phyloP scores from a whole-genome alignment of 164 flowering plant genomes.

The Macadamia integrifolia region DNA sequence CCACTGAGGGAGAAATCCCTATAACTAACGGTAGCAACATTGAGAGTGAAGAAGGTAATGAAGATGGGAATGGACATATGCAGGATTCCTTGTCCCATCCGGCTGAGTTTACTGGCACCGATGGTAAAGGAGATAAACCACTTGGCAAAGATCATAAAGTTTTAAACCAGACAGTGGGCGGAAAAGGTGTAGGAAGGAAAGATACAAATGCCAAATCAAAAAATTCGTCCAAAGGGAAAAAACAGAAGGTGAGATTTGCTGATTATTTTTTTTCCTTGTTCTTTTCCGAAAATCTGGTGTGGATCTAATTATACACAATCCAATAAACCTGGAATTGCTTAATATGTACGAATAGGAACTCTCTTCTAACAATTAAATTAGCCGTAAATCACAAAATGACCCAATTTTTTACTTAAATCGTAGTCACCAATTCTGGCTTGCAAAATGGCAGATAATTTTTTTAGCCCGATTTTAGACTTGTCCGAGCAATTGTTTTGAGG shows the following conservation, averaged over 20 bases:
- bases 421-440: no score
- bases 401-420: not conserved
- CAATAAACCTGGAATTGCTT: no score
- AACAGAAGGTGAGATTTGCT: slow-evolving; percentile 46
- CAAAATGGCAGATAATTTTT: no score
- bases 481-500: no score
- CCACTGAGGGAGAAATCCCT: slow-evolving; percentile 3
- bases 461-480: no score
- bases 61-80: slow-evolving; percentile 8
- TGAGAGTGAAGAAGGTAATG: slow-evolving; percentile 21
- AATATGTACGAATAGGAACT: not conserved
- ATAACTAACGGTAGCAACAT: slow-evolving; percentile 4
- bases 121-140: slow-evolving; percentile 16
- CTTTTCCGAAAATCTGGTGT: not conserved
- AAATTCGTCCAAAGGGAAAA: slow-evolving; percentile 51
- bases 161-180: slow-evolving; percentile 26
- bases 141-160: slow-evolving; percentile 22
- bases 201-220: slow-evolving; percentile 34
- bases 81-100: slow-evolving; percentile 22
- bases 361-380: not conserved
- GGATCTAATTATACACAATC: no score
- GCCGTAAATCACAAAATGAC: not conserved
- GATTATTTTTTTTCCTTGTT: not conserved
- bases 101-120: slow-evolving; percentile 19
- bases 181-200: slow-evolving; percentile 29